Conservation (phyloP, 177 flowering plant genomes). For the Telopea speciosissima region DNA sequence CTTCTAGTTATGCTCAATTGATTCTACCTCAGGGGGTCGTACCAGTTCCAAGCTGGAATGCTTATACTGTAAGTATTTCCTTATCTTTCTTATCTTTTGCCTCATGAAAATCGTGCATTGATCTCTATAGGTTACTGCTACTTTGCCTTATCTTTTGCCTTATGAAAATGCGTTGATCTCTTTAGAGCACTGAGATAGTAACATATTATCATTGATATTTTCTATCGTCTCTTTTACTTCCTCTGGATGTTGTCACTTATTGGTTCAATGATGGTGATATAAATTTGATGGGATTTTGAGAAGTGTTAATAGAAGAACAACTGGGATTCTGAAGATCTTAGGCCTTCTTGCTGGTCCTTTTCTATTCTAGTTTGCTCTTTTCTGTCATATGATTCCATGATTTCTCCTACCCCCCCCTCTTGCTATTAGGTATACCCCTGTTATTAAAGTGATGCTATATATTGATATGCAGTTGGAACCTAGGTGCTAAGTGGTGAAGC, state of each 20-base stretch:
- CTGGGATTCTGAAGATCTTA: not conserved
- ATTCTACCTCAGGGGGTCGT: slow-evolving; percentile 85
- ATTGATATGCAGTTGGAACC: not conserved
- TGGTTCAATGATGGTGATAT: not conserved
- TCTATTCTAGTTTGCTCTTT: not conserved
- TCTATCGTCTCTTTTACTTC: not conserved
- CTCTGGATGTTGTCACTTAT: not conserved
- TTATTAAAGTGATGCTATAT: not conserved
- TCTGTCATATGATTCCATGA: not conserved
- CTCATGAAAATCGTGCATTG: not conserved
- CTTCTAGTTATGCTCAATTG: slow-evolving; percentile 74
- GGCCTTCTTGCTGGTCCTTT: not conserved
- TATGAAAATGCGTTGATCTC: no score
- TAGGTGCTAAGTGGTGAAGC: not conserved
- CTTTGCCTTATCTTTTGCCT: no score
- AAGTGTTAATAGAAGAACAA: not conserved
- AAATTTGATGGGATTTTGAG: not conserved
- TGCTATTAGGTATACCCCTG: not conserved
- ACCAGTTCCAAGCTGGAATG: slow-evolving; percentile 82
- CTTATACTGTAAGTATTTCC: slow-evolving; percentile 61
- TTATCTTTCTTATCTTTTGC: not conserved
- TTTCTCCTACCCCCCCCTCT: no score
- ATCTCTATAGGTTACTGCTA: not conserved
- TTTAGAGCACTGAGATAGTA: not conserved
- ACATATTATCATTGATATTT: not conserved